Percentiles rank a stretch among this genome's conserved stretches.
phyloP scores from a whole-genome alignment of 176 grass and related monocot genomes.

The Calamus simplicifolius region DNA sequence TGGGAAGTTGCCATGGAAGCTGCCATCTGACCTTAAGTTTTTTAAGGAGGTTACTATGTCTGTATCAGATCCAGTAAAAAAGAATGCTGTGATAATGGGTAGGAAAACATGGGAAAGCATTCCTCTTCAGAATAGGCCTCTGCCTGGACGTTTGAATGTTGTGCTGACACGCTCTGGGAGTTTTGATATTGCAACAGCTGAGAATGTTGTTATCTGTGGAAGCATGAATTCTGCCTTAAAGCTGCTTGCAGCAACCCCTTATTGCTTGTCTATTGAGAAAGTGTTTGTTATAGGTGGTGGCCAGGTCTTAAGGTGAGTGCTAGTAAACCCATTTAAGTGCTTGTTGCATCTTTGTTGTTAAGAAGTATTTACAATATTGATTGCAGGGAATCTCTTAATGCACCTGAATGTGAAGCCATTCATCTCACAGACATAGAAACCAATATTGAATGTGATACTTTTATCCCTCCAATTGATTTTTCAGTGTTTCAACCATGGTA shows the following conservation, averaged over 20 bases:
- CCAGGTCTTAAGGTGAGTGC: slow-evolving; percentile 54
- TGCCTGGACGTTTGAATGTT: slow-evolving; percentile 71
- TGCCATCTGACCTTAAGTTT: slow-evolving; percentile 62
- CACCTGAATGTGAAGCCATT: slow-evolving; percentile 64
- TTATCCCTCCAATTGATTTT: slow-evolving; percentile 50
- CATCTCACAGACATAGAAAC: slow-evolving; percentile 72
- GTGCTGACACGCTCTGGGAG: slow-evolving; percentile 69
- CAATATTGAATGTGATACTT: slow-evolving; percentile 59
- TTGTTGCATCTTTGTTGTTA: background rate
- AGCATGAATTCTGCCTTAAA: slow-evolving; percentile 66
- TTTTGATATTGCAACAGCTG: slow-evolving; percentile 58
- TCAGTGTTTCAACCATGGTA: slow-evolving; percentile 72
- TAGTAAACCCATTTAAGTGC: slow-evolving; percentile 10
- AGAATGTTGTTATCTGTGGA: slow-evolving; percentile 71
- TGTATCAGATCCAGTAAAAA: slow-evolving; percentile 64
- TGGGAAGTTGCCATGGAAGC: slow-evolving; percentile 66
- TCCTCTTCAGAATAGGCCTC: slow-evolving; percentile 46
- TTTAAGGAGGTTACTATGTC: slow-evolving; percentile 71
- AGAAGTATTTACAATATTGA: slow-evolving; percentile 8
- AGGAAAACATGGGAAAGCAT: slow-evolving; percentile 90
- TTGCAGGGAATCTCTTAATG: slow-evolving; percentile 61
- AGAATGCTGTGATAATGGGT: slow-evolving; percentile 87
- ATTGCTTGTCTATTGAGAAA: slow-evolving; percentile 74
- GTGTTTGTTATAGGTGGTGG: slow-evolving; percentile 79
- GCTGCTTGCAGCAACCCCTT: slow-evolving; percentile 52